phyloP scores from a whole-genome alignment of 306 rosid genomes.

The Prunus davidiana region DNA sequence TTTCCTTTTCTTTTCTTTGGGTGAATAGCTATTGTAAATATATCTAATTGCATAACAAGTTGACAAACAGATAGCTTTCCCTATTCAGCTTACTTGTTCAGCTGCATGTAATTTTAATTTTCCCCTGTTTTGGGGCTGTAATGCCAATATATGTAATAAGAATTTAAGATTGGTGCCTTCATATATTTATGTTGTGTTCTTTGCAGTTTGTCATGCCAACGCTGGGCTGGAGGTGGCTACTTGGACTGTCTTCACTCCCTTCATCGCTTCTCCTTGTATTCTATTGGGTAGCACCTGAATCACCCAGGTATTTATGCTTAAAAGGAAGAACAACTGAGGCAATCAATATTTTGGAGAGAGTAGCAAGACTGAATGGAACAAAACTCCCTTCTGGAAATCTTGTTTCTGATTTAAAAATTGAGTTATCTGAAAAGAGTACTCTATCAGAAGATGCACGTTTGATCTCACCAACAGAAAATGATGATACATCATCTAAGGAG shows the following conservation, averaged over 20 bases:
- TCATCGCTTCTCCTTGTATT: slow-evolving; percentile 79
- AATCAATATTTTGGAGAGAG: slow-evolving; percentile 67
- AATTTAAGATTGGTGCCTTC: not conserved
- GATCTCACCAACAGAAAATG: slow-evolving; percentile 46
- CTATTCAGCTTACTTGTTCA: not conserved
- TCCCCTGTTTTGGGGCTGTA: not conserved
- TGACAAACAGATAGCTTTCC: not conserved
- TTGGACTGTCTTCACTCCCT: slow-evolving; percentile 81
- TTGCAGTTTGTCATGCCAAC: slow-evolving; percentile 89
- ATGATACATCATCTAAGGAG: slow-evolving; percentile 32
- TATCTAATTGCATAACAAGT: not conserved
- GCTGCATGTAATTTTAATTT: not conserved
- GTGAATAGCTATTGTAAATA: not conserved
- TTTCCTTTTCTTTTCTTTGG: not conserved
- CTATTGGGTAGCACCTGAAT: slow-evolving; percentile 77
- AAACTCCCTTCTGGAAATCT: slow-evolving; percentile 69
- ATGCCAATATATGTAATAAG: not conserved
- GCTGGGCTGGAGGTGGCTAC: slow-evolving; percentile 98
- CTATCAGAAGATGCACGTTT: slow-evolving; percentile 50
- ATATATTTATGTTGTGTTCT: slow-evolving; percentile 25
- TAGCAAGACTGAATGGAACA: slow-evolving; percentile 73
- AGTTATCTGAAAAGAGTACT: slow-evolving; percentile 39
- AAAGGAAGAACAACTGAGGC: slow-evolving; percentile 76
- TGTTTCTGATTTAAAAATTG: slow-evolving; percentile 61
- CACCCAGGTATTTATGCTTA: slow-evolving; percentile 84